A percentile compares a stretch with the other conserved stretches of the same genome.
Evolutionary conservation across 768 basidiomycete species (phyloP).

Genomic region (Mycena indigotica): DNA sequence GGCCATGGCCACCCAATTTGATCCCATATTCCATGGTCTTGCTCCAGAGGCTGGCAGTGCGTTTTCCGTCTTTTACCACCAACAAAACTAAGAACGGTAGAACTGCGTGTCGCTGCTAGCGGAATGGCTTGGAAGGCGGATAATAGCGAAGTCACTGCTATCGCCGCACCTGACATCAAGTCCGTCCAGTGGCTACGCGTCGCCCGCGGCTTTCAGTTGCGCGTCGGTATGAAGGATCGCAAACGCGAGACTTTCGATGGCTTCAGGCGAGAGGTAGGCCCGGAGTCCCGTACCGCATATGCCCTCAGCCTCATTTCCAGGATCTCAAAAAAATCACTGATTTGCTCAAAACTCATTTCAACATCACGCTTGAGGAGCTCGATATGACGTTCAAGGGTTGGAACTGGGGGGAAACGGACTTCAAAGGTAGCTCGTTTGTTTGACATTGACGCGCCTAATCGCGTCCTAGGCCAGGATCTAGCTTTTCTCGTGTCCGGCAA

Average conservation of each 20-base stretch:
- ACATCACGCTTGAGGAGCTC: slow-evolving; percentile 78
- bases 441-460: slow-evolving; percentile 5
- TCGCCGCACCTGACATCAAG: slow-evolving; percentile 75
- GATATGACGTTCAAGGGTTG: slow-evolving; percentile 92
- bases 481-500: slow-evolving; percentile 89
- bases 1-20: slow-evolving; percentile 79
- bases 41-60: slow-evolving; percentile 78
- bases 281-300: neutral
- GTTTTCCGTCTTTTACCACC: slow-evolving; percentile 36
- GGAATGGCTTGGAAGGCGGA: slow-evolving; percentile 96
- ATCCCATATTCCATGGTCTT: slow-evolving; percentile 78
- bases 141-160: slow-evolving; percentile 59
- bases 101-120: slow-evolving; percentile 83
- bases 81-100: slow-evolving; percentile 39
- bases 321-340: slow-evolving; percentile 87
- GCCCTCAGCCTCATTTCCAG: slow-evolving; percentile 40
- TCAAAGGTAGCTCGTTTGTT: slow-evolving; percentile 67
- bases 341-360: slow-evolving; percentile 86
- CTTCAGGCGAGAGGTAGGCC: slow-evolving; percentile 81
- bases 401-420: slow-evolving; percentile 98
- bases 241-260: slow-evolving; percentile 89
- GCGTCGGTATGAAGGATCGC: slow-evolving; percentile 78
- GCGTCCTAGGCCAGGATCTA: slow-evolving; percentile 75
- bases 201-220: slow-evolving; percentile 88
- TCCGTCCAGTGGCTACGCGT: slow-evolving; percentile 92